phyloP scores from a whole-genome alignment of 257 asterid species.

The Marsdenia floribunda region DNA sequence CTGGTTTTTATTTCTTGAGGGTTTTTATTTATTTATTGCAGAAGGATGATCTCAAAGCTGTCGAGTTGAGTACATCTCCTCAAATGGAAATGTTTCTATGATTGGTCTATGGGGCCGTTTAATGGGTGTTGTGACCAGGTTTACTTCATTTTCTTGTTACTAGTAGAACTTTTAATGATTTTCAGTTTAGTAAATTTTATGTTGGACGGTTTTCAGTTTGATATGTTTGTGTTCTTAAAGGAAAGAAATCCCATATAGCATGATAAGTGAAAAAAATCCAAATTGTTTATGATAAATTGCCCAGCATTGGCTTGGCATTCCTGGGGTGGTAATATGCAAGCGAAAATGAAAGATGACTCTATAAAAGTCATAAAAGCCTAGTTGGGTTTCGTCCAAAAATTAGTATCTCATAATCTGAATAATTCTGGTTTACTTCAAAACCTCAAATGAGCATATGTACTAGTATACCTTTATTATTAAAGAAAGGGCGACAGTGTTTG shows the following conservation, averaged over 20 bases:
- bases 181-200: background rate
- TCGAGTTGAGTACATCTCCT: constrained; percentile 65
- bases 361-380: background rate
- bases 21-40: constrained; percentile 35
- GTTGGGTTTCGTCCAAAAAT: background rate
- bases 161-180: no score
- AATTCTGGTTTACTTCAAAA: background rate
- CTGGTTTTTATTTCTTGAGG: constrained; percentile 5
- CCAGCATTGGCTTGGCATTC: background rate
- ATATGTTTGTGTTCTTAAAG: background rate
- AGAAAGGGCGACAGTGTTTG: background rate
- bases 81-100: constrained; percentile 76
- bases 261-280: background rate
- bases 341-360: background rate
- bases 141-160: constrained; percentile 13
- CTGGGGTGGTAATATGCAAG: background rate
- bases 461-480: background rate
- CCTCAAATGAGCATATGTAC: background rate
- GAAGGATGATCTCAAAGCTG: constrained; percentile 90
- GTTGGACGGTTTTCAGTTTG: background rate
- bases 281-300: background rate
- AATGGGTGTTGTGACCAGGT: constrained; percentile 97
- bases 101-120: constrained; percentile 99
- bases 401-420: background rate
- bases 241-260: background rate